A percentile compares a stretch with the other conserved stretches of the same genome.
Evolutionary conservation across 495 filamentous ascomycete species (phyloP).

Genomic region (Penicillium verhagenii): DNA sequence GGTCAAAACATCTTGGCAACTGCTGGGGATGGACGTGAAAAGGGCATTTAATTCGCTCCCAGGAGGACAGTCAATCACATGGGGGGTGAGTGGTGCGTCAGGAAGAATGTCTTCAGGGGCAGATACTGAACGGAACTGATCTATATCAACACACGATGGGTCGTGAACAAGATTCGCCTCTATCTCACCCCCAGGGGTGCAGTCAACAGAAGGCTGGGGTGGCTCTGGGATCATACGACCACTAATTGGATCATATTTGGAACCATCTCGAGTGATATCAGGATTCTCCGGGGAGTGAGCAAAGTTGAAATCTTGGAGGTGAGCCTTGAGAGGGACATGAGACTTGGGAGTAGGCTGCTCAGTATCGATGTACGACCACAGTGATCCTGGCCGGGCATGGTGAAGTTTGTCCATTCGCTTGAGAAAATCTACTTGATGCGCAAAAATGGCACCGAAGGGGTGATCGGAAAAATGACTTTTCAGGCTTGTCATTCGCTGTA

Average conservation of each 20-base stretch:
- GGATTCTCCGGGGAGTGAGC: background rate
- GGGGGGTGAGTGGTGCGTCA: background rate
- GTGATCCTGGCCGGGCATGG: conserved; percentile 24
- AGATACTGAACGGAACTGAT: background rate
- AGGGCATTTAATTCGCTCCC: conserved; percentile 16
- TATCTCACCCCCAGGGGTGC: conserved; percentile 8
- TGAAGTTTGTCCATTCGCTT: conserved; percentile 13
- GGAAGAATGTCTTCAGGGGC: background rate
- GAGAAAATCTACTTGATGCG: conserved; percentile 30
- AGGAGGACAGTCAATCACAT: conserved; percentile 7
- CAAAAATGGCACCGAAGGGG: conserved; percentile 44
- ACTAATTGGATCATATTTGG: conserved; percentile 41
- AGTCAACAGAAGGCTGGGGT: conserved; percentile 11
- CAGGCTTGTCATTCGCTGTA: conserved; percentile 23
- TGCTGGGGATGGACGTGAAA: conserved; percentile 7
- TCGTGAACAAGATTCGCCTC: conserved; percentile 11
- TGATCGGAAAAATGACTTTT: conserved; percentile 26
- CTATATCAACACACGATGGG: background rate
- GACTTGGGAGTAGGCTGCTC: conserved; percentile 4
- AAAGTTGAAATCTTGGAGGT: conserved; percentile 14
- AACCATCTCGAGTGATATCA: conserved; percentile 5
- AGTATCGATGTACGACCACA: conserved; percentile 24
- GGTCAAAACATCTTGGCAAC: background rate
- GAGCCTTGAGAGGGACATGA: conserved; percentile 7
- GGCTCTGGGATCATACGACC: conserved; percentile 35